Percentiles rank a stretch among this genome's conserved stretches.
These are phyloP conservation scores for Scedosporium boydii DNA, from an alignment of 2,329 filamentous ascomycete genomes.

Conservation along the genomic window DNA sequence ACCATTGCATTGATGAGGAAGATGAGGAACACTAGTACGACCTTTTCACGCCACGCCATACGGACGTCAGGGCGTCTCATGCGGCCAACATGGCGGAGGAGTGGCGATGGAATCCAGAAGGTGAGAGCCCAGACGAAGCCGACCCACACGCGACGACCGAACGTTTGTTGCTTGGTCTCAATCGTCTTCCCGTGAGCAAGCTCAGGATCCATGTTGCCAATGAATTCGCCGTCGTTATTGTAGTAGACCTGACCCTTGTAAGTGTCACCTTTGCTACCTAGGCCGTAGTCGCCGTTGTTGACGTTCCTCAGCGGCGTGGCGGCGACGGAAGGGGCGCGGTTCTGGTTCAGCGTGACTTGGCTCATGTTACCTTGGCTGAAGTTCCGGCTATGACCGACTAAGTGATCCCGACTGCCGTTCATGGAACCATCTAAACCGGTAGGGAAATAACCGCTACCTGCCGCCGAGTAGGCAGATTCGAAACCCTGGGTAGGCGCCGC, in stretches of 20 bases:
- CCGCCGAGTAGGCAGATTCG: constrained; percentile 63
- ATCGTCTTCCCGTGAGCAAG: constrained; percentile 68
- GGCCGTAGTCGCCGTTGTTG: constrained; percentile 71
- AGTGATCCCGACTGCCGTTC: constrained; percentile 63
- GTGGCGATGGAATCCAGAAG: constrained; percentile 86
- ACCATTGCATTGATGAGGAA: constrained; percentile 69
- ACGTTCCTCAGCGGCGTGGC: constrained; percentile 49
- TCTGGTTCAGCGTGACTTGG: constrained; percentile 38
- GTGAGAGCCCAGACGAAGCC: constrained; percentile 75
- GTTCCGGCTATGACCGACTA: constrained; percentile 50
- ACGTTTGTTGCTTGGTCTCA: constrained; percentile 55
- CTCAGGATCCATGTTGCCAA: constrained; percentile 65
- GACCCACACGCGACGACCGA: constrained; percentile 68
- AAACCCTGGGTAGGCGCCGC: constrained; percentile 32
- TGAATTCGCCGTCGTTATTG: constrained; percentile 57
- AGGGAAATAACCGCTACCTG: constrained; percentile 61
- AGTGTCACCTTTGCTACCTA: constrained; percentile 77
- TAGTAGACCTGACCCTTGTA: constrained; percentile 67
- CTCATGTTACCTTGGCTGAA: constrained; percentile 46
- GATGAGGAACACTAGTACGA: constrained; percentile 76
- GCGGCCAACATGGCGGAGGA: constrained; percentile 71
- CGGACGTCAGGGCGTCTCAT: constrained; percentile 97
- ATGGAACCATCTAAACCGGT: constrained; percentile 37
- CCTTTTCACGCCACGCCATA: constrained; percentile 94
- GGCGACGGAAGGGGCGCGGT: constrained; percentile 45